These are phyloP conservation scores for Epicoccum sorghinum DNA, from an alignment of 2,329 filamentous ascomycete species.

Conservation along the genomic window DNA sequence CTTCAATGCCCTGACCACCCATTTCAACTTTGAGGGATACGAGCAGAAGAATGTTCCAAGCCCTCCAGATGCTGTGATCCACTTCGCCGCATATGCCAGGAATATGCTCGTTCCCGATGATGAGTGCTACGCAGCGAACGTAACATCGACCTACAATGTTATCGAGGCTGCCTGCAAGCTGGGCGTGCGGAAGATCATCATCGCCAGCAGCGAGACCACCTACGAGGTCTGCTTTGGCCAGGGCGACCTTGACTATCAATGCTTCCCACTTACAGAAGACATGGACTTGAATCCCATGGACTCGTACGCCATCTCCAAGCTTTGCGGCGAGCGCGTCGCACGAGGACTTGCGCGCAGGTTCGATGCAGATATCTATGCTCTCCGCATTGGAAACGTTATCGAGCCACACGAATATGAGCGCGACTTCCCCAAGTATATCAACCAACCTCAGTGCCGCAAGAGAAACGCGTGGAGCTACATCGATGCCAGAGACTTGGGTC, in stretches of 20 bases:
- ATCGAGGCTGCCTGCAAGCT: conserved; percentile 68
- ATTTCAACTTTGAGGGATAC: conserved; percentile 61
- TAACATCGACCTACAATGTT: conserved; percentile 64
- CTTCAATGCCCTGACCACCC: conserved; percentile 60
- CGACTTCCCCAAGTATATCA: conserved; percentile 60
- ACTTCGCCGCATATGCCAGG: conserved; percentile 64
- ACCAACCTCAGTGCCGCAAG: conserved; percentile 58
- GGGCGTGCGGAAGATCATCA: conserved; percentile 66
- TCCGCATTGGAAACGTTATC: conserved; percentile 67
- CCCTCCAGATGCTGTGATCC: conserved; percentile 66
- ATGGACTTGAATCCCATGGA: conserved; percentile 67
- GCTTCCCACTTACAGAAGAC: conserved; percentile 65
- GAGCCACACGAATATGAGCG: conserved; percentile 65
- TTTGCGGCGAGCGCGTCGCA: conserved; percentile 64
- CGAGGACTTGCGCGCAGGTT: conserved; percentile 64
- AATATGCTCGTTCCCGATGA: conserved; percentile 68
- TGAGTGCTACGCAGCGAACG: conserved; percentile 64
- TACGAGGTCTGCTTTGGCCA: conserved; percentile 69
- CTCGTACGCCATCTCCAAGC: conserved; percentile 65
- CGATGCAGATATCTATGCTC: conserved; percentile 62
- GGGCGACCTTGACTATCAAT: conserved; percentile 61
- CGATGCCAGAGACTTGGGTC: conserved; percentile 66
- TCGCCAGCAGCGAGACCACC: conserved; percentile 64
- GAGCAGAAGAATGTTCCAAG: conserved; percentile 51
- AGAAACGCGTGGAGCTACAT: conserved; percentile 69